These are phyloP conservation scores for Spergularia bocconei DNA, from an alignment of 148 eudicot species.

Conservation along the genomic window DNA sequence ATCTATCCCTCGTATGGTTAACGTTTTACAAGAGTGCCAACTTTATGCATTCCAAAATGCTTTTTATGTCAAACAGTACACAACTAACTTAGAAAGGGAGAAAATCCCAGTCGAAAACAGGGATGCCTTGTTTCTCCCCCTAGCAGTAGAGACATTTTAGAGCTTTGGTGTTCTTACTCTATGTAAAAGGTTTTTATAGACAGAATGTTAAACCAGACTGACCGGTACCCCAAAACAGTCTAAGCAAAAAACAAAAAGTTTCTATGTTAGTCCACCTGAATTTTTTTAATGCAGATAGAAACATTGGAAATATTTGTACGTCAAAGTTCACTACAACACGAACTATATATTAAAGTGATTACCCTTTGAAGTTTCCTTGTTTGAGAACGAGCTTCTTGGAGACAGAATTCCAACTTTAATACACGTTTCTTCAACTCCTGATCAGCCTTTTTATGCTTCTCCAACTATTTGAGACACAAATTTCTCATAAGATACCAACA, in stretches of 20 bases:
- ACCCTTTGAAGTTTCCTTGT: slow-evolving; percentile 95
- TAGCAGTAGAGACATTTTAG: too few relatives aligned
- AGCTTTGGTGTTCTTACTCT: too few relatives aligned
- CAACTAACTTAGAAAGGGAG: too few relatives aligned
- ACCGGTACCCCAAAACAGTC: too few relatives aligned
- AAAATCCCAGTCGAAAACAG: too few relatives aligned
- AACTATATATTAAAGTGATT: slow-evolving; percentile 10
- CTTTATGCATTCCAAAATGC: too few relatives aligned
- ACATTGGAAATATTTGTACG: not conserved
- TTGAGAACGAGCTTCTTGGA: slow-evolving; percentile 94
- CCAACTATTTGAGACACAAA: slow-evolving; percentile 46
- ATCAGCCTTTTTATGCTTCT: slow-evolving; percentile 77
- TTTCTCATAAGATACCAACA: not conserved
- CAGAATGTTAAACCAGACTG: too few relatives aligned
- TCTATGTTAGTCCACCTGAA: not conserved
- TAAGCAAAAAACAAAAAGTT: not conserved
- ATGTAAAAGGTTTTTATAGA: too few relatives aligned
- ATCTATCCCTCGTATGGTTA: not conserved
- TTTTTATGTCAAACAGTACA: too few relatives aligned
- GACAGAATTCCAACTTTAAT: slow-evolving; percentile 87
- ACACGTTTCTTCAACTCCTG: slow-evolving; percentile 92
- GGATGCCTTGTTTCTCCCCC: too few relatives aligned
- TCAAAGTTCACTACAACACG: not conserved
- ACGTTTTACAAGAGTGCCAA: too few relatives aligned
- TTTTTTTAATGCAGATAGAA: not conserved